These are phyloP conservation scores for Jasminum sambac DNA, from an alignment of 257 asterid species.

Conservation along the genomic window DNA sequence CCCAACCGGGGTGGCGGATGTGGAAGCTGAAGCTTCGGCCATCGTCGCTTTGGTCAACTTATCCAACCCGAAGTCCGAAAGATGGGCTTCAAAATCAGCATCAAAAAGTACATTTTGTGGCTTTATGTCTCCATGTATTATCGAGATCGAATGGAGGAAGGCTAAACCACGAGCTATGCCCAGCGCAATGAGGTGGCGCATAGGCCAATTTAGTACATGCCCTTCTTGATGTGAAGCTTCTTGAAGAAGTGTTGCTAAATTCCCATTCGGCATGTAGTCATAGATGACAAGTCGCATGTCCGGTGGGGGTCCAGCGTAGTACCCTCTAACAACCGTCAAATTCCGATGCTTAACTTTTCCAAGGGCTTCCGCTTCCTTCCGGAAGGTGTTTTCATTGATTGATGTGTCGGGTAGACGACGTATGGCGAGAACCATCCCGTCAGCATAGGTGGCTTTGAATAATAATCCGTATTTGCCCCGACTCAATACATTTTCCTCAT, in stretches of 20 bases:
- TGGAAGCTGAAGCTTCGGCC: constrained; percentile 68
- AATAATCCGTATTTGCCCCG: constrained; percentile 65
- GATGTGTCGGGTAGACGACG: constrained; percentile 71
- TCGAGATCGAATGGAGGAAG: constrained; percentile 53
- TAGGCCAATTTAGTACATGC: constrained; percentile 89
- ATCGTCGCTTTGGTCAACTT: constrained; percentile 47
- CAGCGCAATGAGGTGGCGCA: constrained; percentile 83
- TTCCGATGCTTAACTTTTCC: constrained; percentile 77
- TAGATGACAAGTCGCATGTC: constrained; percentile 64
- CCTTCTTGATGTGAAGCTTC: constrained; percentile 92
- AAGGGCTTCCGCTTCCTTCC: constrained; percentile 75
- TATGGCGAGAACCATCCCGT: constrained; percentile 86
- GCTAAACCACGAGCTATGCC: constrained; percentile 88
- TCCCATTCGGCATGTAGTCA: constrained; percentile 92
- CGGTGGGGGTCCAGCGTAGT: constrained; percentile 79
- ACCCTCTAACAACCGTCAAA: constrained; percentile 78
- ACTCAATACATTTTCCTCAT: constrained; percentile 79
- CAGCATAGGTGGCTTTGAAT: constrained; percentile 69
- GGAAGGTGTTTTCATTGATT: constrained; percentile 52
- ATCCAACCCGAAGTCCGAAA: constrained; percentile 72
- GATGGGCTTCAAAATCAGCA: constrained; percentile 86
- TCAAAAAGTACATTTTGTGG: constrained; percentile 80
- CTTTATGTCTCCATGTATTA: constrained; percentile 64
- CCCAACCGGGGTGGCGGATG: constrained; percentile 55
- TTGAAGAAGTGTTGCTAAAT: constrained; percentile 68